These are phyloP conservation scores for Irpex sp. DNA, from an alignment of 1,284 basidiomycete species.

Conservation along the genomic window DNA sequence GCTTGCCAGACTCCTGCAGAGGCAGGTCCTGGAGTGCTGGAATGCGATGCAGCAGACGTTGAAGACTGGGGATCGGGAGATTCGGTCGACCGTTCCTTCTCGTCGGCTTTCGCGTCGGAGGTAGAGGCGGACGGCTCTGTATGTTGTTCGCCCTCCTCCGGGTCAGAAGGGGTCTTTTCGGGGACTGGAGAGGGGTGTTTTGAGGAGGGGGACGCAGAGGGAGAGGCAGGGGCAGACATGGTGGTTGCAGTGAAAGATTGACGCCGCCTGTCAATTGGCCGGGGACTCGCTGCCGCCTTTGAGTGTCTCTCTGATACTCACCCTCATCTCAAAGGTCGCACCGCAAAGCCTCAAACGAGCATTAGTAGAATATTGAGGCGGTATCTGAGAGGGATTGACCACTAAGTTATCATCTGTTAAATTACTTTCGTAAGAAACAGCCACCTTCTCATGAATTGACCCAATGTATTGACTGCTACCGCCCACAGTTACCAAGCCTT, in stretches of 20 bases:
- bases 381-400: background rate
- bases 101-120: slow-evolving; percentile 4
- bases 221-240: slow-evolving; percentile 15
- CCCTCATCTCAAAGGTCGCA: background rate
- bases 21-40: background rate
- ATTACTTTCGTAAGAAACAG: background rate
- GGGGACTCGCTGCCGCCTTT: background rate
- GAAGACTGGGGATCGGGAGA: slow-evolving; percentile 8
- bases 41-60: slow-evolving; percentile 8
- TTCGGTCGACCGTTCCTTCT: slow-evolving; percentile 3
- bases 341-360: background rate
- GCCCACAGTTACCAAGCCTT: background rate
- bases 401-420: background rate
- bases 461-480: background rate
- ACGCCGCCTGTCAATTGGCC: background rate
- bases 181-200: slow-evolving; percentile 14
- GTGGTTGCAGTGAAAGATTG: slow-evolving; percentile 16
- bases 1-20: slow-evolving; percentile 71
- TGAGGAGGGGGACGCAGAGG: slow-evolving; percentile 15
- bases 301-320: background rate
- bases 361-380: background rate
- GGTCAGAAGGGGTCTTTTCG: slow-evolving; percentile 11
- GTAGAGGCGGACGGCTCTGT: background rate
- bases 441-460: background rate
- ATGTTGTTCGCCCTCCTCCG: slow-evolving; percentile 3